Base-by-base conservation (phyloP, 306 rosid genomes). In the Biancaea sappan region DNA sequence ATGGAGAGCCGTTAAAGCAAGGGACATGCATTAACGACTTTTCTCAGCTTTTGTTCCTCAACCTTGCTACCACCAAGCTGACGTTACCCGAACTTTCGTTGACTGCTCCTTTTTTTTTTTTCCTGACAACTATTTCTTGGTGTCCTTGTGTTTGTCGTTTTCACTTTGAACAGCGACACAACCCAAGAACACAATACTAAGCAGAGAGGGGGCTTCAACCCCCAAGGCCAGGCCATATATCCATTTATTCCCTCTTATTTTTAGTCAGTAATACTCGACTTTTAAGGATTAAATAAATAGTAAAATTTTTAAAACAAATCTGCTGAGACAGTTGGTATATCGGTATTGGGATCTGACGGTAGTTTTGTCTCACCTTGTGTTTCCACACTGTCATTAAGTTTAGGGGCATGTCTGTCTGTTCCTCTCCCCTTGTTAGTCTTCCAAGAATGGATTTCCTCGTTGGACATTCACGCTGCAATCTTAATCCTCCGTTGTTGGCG, bases 291-390 rank as follows among this genome's bases (percentile, higher is more conserved):
- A 70, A 70, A 34, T 12, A 9, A 50, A 50, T 10, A 28, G 28
- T 12, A 46, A 19, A 41, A 7, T n/a, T 25, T 71, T 37, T 10
- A 48, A 25, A 34, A n/a, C n/a, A n/a, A n/a, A n/a, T n/a, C n/a
- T n/a, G n/a, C 28, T 31, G 68, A n/a, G 48, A 43, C 56, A 66
- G 1, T 18, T 65, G 26, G 60, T 69, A 54, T 51, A 77, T 75
- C 46, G 87, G 77, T 79, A 21, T 60, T 76, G 82, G 87, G 84
- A 83, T 83, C 77, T 53, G 84, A 73, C 85, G 75, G 84, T 77
- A 76, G 16, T 47, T 64, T 47, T 76, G 87, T 76, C 74, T 60
- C 79, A 13, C 70, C 64, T 51, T 72, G 53, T 59, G 82, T 61
- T 74, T 68, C 76, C 72, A 19, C 34, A 34, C 48, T 68, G 76